phyloP scores from a whole-genome alignment of 495 filamentous ascomycete genomes.

The Delitschia confertaspora region DNA sequence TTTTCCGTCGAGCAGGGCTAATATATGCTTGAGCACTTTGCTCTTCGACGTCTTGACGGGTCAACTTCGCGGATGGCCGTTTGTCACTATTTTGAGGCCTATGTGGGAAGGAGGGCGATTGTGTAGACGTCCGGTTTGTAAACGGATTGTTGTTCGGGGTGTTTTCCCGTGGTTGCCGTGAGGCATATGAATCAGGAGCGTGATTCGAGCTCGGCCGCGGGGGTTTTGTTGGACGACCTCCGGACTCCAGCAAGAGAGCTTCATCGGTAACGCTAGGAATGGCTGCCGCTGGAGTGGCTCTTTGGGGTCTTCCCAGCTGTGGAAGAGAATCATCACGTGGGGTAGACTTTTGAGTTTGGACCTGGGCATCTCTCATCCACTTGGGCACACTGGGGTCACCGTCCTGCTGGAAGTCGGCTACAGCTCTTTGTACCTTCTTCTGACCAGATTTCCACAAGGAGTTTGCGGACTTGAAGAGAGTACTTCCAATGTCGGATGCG shows the following conservation, averaged over 20 bases:
- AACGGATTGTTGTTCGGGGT: not conserved
- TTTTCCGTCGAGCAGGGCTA: constrained; percentile 76
- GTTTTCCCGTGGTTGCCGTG: constrained; percentile 1
- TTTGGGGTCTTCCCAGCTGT: constrained; percentile 3
- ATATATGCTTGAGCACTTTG: constrained; percentile 79
- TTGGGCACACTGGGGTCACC: constrained; percentile 77
- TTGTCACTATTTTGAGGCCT: constrained; percentile 39
- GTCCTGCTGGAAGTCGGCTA: constrained; percentile 79
- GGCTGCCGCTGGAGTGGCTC: constrained; percentile 11
- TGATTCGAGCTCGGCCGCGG: constrained; percentile 1
- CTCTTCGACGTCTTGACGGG: constrained; percentile 66
- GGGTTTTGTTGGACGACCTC: constrained; percentile 21
- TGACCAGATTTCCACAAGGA: constrained; percentile 88
- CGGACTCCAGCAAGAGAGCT: constrained; percentile 77
- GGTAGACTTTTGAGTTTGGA: constrained; percentile 4
- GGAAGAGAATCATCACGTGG: constrained; percentile 6
- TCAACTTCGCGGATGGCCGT: constrained; percentile 40
- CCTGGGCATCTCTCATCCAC: constrained; percentile 75
- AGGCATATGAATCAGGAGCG: not conserved
- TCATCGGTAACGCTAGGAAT: constrained; percentile 69
- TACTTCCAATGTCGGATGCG: constrained; percentile 74
- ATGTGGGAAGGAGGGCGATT: constrained; percentile 39
- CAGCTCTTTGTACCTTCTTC: constrained; percentile 90
- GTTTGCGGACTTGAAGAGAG: constrained; percentile 85
- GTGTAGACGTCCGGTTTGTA: constrained; percentile 35